A percentile compares a stretch with the other conserved stretches of the same genome.
phyloP scores from a whole-genome alignment of 2,329 filamentous ascomycete genomes.

The Cladophialophora immunda region DNA sequence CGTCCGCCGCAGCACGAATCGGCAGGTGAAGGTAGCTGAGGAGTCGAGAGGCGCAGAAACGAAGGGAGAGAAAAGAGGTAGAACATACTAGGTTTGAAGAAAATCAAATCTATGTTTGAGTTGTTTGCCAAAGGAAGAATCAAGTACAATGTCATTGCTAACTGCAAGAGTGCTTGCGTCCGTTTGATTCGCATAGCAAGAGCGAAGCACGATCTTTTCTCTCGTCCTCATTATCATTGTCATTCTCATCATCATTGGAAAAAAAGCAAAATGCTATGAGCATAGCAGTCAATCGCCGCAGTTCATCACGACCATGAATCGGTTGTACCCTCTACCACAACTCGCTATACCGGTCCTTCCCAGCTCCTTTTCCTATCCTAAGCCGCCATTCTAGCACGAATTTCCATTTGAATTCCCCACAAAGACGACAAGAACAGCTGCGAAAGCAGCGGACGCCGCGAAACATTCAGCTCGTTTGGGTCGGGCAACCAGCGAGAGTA shows the following conservation, averaged over 20 bases:
- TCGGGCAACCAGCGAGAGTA: slow-evolving; percentile 12
- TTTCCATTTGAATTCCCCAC: slow-evolving; percentile 5
- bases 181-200: neutral
- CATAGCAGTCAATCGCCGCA: neutral
- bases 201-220: neutral
- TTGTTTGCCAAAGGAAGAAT: neutral
- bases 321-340: neutral
- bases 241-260: neutral
- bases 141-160: neutral
- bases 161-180: neutral
- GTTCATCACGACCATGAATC: neutral
- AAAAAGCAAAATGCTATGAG: neutral
- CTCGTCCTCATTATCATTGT: neutral
- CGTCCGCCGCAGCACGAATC: no score
- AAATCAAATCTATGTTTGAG: neutral
- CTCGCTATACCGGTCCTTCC: neutral
- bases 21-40: no score
- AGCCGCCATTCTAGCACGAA: neutral
- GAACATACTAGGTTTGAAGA: neutral
- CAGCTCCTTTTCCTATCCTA: neutral
- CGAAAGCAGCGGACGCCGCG: slow-evolving; percentile 29
- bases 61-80: no score
- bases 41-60: no score
- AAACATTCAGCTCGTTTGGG: slow-evolving; percentile 28
- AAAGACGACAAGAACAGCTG: slow-evolving; percentile 30